A percentile compares a stretch with the other conserved stretches of the same genome.
Conservation (phyloP, 306 rosid genomes). For the Cicer chorassanicum region DNA sequence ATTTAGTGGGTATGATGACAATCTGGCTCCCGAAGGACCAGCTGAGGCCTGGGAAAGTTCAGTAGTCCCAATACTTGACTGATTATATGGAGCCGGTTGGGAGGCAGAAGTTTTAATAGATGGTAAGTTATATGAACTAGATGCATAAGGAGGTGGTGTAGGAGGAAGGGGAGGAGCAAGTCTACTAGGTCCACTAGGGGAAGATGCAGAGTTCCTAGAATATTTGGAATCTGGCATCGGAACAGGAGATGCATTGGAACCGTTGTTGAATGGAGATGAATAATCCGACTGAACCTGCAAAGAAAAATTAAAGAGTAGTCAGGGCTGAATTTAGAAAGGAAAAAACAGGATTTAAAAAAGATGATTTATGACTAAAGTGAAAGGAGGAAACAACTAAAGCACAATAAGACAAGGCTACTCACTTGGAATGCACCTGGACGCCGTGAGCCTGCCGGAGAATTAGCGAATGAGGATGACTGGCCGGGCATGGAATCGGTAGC, state of each 20-base stretch:
- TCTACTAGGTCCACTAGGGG: slow-evolving; percentile 79
- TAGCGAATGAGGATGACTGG: slow-evolving; percentile 68
- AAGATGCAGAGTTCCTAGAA: slow-evolving; percentile 66
- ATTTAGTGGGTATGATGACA: slow-evolving; percentile 62
- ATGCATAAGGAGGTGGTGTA: slow-evolving; percentile 87
- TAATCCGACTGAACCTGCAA: slow-evolving; percentile 80
- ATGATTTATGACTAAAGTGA: slow-evolving; percentile 37
- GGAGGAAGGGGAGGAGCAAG: slow-evolving; percentile 97
- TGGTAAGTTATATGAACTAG: slow-evolving; percentile 69
- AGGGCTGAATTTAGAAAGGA: slow-evolving; percentile 22
- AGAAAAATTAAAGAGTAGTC: slow-evolving; percentile 11
- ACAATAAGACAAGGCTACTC: slow-evolving; percentile 41
- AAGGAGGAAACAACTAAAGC: slow-evolving; percentile 36
- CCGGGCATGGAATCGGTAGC: slow-evolving; percentile 61
- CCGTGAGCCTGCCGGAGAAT: slow-evolving; percentile 65
- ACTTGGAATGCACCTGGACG: slow-evolving; percentile 73
- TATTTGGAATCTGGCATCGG: slow-evolving; percentile 67
- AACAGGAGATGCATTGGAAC: slow-evolving; percentile 55
- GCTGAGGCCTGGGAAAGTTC: slow-evolving; percentile 65
- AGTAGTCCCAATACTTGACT: slow-evolving; percentile 54
- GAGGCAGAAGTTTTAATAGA: slow-evolving; percentile 63
- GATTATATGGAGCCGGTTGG: slow-evolving; percentile 66
- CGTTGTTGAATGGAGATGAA: slow-evolving; percentile 63
- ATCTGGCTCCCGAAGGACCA: slow-evolving; percentile 62
- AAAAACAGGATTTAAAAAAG: neutral